Base-by-base conservation (phyloP, 2,329 filamentous ascomycete genomes). In the Ophiocordyceps camponoti-rufipedis region DNA sequence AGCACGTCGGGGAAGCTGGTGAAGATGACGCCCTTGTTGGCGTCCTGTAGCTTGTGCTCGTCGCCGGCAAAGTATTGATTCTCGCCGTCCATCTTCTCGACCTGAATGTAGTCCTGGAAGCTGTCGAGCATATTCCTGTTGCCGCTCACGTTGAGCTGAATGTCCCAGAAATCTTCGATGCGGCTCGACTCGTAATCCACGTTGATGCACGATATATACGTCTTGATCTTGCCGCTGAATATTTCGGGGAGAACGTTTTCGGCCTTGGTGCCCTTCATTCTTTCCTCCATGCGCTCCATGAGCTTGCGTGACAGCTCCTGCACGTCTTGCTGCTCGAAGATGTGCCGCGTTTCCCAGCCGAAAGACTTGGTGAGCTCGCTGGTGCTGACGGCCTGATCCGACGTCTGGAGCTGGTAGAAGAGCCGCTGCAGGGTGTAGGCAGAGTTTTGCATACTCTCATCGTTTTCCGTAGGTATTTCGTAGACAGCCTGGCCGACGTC, bases 241-340 rank as follows among this genome's bases (percentile, higher is more conserved):
- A 98, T 82, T 50, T 84, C 79, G 1, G 88, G 80, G 9, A 98
- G 70, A 2, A 87, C 83, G 53, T 89, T 93, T 58, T 96, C 85
- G 12, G 86, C 85, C 44, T 82, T 78, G 2, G 91, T 96, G 42
- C 86, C 89, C 64, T 98, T 98, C 93, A 98, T 98, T 60, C 85
- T 89, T 57, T 91, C 84, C 59, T 98, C 93, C 65, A 98, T 81
- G 48, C 85, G 81, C 63, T 98, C 91, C 84, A 98, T 98, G 50
- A 98, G 71, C 61, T 96, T 94, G 47, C 93, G 78, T 32, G 88
- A 96, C 32, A 98, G 70, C 61, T 98, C 91, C 61, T 98, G 91
- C 9, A 98, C 91, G 63, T 98, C 91, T 62, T 98, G 91, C 60
- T 98, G 91, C 64, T 96, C 89, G 55, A 98, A 98, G 45, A 96